Conservation (phyloP, 345 rosid genomes). For the Clausena lansium region DNA sequence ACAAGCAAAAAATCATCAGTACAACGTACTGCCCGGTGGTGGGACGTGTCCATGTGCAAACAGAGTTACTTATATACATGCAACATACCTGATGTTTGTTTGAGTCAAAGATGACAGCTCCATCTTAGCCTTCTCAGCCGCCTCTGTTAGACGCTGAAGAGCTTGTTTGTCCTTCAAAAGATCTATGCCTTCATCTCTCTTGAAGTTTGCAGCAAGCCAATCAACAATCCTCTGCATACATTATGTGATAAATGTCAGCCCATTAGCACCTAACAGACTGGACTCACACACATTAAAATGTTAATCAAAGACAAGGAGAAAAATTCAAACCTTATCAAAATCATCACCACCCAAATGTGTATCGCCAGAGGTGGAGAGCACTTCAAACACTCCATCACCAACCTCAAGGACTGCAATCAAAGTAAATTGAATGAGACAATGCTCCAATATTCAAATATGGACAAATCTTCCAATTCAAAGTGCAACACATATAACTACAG, state of each 20-base stretch:
- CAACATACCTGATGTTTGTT: constrained; percentile 67
- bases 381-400: constrained; percentile 99
- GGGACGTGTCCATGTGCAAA: not conserved
- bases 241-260: not conserved
- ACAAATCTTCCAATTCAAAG: not conserved
- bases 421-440: not conserved
- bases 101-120: constrained; percentile 93
- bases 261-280: not conserved
- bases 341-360: constrained; percentile 99
- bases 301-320: not conserved
- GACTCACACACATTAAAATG: not conserved
- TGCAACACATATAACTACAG: not conserved
- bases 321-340: constrained; percentile 70
- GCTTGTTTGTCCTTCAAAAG: constrained; percentile 98
- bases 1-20: not conserved
- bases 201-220: constrained; percentile 81
- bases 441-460: not conserved
- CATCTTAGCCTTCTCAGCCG: constrained; percentile 97
- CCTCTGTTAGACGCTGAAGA: constrained; percentile 90
- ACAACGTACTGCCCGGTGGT: not conserved
- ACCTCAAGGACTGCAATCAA: constrained; percentile 84
- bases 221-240: constrained; percentile 82
- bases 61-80: not conserved
- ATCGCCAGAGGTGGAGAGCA: constrained; percentile 96
- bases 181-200: constrained; percentile 91